Evolutionary conservation across 345 rosid species (phyloP).

Genomic region (Ceriops zippeliana): DNA sequence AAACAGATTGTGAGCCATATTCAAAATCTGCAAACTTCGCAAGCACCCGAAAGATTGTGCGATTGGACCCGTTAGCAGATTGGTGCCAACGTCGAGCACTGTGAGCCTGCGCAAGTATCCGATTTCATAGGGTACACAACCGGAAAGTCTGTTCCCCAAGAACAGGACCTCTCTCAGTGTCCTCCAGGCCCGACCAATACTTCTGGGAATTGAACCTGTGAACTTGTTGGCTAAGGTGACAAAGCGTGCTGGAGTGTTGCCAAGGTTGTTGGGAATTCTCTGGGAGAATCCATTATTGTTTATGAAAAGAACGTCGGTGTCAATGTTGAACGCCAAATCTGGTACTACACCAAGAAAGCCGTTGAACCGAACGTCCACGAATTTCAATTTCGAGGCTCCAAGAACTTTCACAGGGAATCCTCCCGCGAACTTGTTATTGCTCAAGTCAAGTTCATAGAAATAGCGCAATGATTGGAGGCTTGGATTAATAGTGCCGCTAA

Average conservation of each 20-base stretch:
- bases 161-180: slow-evolving; percentile 20
- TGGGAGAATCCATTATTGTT: slow-evolving; percentile 23
- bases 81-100: slow-evolving; percentile 22
- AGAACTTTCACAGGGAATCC: slow-evolving; percentile 24
- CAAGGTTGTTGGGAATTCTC: slow-evolving; percentile 21
- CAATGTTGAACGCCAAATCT: slow-evolving; percentile 19
- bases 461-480: slow-evolving; percentile 10
- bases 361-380: slow-evolving; percentile 30
- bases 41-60: slow-evolving; percentile 33
- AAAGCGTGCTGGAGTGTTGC: slow-evolving; percentile 27
- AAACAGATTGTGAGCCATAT: slow-evolving; percentile 27
- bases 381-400: slow-evolving; percentile 14
- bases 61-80: slow-evolving; percentile 25
- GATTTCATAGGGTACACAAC: slow-evolving; percentile 31
- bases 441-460: slow-evolving; percentile 29
- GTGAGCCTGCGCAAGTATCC: slow-evolving; percentile 19
- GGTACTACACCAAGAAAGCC: slow-evolving; percentile 18
- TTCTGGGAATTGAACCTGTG: slow-evolving; percentile 27
- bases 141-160: slow-evolving; percentile 22
- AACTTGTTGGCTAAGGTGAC: slow-evolving; percentile 27
- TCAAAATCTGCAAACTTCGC: slow-evolving; percentile 12
- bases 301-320: slow-evolving; percentile 27
- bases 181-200: slow-evolving; percentile 24
- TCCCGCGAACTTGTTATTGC: slow-evolving; percentile 26
- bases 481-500: slow-evolving; percentile 12